A percentile compares a stretch with the other conserved stretches of the same genome.
These are phyloP conservation scores for Exophiala aquamarina DNA, from an alignment of 2,329 filamentous ascomycete genomes.

Conservation along the genomic window DNA sequence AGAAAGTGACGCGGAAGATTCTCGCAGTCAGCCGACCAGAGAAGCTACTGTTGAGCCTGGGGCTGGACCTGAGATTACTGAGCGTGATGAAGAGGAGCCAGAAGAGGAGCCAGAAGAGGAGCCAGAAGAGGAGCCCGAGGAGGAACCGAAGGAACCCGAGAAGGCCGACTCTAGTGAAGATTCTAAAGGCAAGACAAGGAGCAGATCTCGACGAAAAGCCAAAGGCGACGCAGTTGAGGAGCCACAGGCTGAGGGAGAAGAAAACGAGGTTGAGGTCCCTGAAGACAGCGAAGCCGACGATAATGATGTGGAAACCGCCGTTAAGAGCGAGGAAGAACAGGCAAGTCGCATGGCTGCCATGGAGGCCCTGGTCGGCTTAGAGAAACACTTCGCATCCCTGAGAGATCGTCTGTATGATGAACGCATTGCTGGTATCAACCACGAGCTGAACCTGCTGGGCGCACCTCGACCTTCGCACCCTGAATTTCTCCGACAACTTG, in stretches of 20 bases:
- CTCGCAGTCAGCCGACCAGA: conserved; percentile 31
- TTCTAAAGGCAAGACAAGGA: conserved; percentile 46
- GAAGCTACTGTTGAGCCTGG: conserved; percentile 33
- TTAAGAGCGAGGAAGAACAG: conserved; percentile 57
- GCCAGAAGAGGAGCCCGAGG: conserved; percentile 44
- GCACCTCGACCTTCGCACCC: conserved; percentile 70
- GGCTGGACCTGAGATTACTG: conserved; percentile 30
- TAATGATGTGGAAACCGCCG: conserved; percentile 42
- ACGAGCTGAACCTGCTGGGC: conserved; percentile 61
- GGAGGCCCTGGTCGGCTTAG: conserved; percentile 75
- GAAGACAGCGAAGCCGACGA: conserved; percentile 48
- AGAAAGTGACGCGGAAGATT: conserved; percentile 26
- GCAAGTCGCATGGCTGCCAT: conserved; percentile 77
- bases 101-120: conserved; percentile 41
- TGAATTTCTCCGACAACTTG: conserved; percentile 86
- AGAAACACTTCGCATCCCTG: conserved; percentile 84
- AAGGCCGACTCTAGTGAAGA: conserved; percentile 67
- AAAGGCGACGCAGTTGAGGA: conserved; percentile 39
- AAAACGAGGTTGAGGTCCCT: conserved; percentile 50
- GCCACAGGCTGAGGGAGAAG: conserved; percentile 44
- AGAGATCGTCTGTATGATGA: conserved; percentile 82
- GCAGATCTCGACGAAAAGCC: conserved; percentile 39
- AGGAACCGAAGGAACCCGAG: conserved; percentile 37
- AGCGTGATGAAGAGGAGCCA: conserved; percentile 50
- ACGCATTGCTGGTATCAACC: conserved; percentile 75